phyloP scores from a whole-genome alignment of 2,329 filamentous ascomycete genomes.

The Graphilbum sp. region DNA sequence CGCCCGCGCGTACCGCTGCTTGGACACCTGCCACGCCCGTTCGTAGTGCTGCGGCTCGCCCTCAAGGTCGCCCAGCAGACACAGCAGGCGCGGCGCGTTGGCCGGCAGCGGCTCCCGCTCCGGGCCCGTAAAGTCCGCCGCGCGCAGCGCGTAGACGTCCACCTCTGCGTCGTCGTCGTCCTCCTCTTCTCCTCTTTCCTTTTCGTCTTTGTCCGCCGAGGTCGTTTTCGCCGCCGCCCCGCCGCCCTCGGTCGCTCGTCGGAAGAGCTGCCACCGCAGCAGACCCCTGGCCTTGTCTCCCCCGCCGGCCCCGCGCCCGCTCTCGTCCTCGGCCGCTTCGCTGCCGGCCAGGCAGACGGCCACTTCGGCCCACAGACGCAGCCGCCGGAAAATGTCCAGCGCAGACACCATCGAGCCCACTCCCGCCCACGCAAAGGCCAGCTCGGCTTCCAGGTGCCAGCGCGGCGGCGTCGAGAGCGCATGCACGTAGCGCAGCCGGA shows the following conservation, averaged over 20 bases:
- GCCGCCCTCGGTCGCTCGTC: conserved; percentile 31
- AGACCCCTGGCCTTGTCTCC: conserved; percentile 71
- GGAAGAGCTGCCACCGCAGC: conserved; percentile 64
- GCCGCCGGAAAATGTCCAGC: conserved; percentile 84
- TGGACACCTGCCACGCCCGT: conserved; percentile 76
- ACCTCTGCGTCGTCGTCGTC: conserved; percentile 31
- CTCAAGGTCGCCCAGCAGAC: conserved; percentile 84
- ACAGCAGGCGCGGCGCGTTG: conserved; percentile 77
- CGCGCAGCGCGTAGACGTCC: conserved; percentile 40
- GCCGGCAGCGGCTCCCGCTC: conserved; percentile 55
- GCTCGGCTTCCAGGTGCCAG: conserved; percentile 88
- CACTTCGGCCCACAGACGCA: conserved; percentile 89
- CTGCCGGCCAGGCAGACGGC: conserved; percentile 67
- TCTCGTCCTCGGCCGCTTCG: conserved; percentile 39
- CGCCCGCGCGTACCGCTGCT: conserved; percentile 64
- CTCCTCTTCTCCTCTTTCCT: conserved; percentile 20
- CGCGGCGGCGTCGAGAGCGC: conserved; percentile 67
- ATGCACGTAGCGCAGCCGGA: conserved; percentile 72
- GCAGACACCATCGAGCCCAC: conserved; percentile 80
- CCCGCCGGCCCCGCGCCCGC: conserved; percentile 35
- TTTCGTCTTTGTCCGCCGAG: too few relatives aligned
- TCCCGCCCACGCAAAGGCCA: conserved; percentile 82
- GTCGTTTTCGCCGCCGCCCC: too few relatives aligned
- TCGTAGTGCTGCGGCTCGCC: conserved; percentile 59
- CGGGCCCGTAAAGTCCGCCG: conserved; percentile 38